Base-by-base conservation (phyloP, 2,329 filamentous ascomycete genomes). In the Ophiocordyceps camponoti-leonardi region DNA sequence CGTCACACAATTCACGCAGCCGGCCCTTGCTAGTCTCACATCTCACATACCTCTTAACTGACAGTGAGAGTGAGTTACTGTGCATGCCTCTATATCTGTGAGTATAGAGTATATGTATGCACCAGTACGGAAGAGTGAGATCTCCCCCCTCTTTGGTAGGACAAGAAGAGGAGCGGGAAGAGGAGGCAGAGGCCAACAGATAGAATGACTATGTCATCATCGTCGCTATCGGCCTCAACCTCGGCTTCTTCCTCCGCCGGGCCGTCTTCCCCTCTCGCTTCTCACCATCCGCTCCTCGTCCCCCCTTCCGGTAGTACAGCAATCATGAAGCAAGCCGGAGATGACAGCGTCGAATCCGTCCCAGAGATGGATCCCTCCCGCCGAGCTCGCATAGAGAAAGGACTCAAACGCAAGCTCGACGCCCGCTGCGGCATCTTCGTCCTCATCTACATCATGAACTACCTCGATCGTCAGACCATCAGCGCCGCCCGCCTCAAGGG, bases 371-470 rank as follows among this genome's bases (percentile, higher is more conserved):
- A 66, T 47, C 62, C 67, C 0, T 72, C 70, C 39, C 69, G 75
- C 48, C 72, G 78, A 13, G 55, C 56, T 1, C 55, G 57, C 14
- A 71, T 80, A n/a, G 82, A 87, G 61, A 75, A 72, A 58, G 70
- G 67, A 33, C 63, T 88, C 53, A 72, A 77, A 58, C 72, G 77
- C 52, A 87, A 86, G 63, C 77, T 87, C 46, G 83, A 87, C 56
- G 53, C 71, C 19, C 71, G 81, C 48, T 86, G 59, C 65, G 79
- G 58, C 66, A 73, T 83, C 52, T 73, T 86, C 47, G 75, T 86
- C 43, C 58, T 86, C 51, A 83, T 86, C 65, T 86, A 86, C 55
- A 83, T 86, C 57, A 69, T 66, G 60, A 86, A 86, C 62, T 86
- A 84, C 59, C 67, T 79, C 28, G 77, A 81, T 53, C 67, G 77